These are phyloP conservation scores for Polymyxa betae DNA, from an alignment of 208 protist species.

Conservation along the genomic window DNA sequence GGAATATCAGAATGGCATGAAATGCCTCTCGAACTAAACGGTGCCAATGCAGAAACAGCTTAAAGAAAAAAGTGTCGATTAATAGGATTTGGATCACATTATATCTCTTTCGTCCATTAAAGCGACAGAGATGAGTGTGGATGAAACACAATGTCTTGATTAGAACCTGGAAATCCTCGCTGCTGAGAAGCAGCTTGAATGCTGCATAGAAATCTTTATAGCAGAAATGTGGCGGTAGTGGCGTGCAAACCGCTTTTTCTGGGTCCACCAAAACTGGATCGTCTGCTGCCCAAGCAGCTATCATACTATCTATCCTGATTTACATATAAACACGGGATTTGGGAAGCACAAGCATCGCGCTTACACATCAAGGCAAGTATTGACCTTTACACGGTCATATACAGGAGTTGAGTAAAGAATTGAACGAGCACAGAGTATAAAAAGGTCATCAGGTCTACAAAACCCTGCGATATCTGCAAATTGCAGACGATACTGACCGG, in stretches of 20 bases:
- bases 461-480: constrained; percentile 4
- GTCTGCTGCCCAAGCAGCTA: not conserved
- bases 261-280: constrained; percentile 10
- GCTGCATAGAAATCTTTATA: not conserved
- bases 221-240: not conserved
- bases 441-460: not conserved
- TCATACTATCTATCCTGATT: not conserved
- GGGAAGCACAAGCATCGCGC: not conserved
- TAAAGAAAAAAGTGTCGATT: constrained; percentile 32
- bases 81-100: not conserved
- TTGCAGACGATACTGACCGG: not conserved
- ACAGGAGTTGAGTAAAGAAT: not conserved
- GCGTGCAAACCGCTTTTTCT: not conserved
- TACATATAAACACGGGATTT: not conserved
- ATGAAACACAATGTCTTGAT: constrained; percentile 43
- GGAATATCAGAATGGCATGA: constrained; percentile 25
- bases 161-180: constrained; percentile 50
- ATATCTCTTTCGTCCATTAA: not conserved
- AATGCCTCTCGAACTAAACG: constrained; percentile 22
- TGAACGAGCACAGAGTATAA: not conserved
- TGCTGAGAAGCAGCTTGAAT: not conserved
- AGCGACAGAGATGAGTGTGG: not conserved
- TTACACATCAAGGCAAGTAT: constrained; percentile 21
- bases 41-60: constrained; percentile 51
- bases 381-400: not conserved